phyloP scores from a whole-genome alignment of 345 rosid species.

The Lepidium didymum region DNA sequence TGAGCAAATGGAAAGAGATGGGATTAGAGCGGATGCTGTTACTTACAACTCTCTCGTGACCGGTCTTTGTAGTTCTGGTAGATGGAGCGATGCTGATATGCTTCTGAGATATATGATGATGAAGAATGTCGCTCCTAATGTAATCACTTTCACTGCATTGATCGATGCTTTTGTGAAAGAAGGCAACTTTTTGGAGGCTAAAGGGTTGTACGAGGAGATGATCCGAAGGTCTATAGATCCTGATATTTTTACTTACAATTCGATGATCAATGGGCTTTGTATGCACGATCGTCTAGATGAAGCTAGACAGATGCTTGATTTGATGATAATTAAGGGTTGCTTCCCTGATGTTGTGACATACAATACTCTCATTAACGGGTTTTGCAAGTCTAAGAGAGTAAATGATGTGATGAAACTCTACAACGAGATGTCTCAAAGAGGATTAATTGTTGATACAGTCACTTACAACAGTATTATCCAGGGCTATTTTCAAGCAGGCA shows the following conservation, averaged over 20 bases:
- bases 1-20: neutral
- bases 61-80: slow-evolving; percentile 23
- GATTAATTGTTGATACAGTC: slow-evolving; percentile 9
- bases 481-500: slow-evolving; percentile 22
- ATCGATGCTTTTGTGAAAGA: slow-evolving; percentile 16
- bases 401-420: slow-evolving; percentile 25
- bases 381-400: slow-evolving; percentile 25
- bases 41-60: slow-evolving; percentile 15
- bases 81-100: neutral
- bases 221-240: slow-evolving; percentile 1
- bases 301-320: slow-evolving; percentile 13
- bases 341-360: slow-evolving; percentile 24
- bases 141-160: slow-evolving; percentile 17
- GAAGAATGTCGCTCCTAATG: slow-evolving; percentile 5
- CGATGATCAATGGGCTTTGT: slow-evolving; percentile 21
- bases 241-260: slow-evolving; percentile 12
- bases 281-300: slow-evolving; percentile 16
- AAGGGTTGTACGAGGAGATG: slow-evolving; percentile 17
- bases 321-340: slow-evolving; percentile 15
- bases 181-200: slow-evolving; percentile 8
- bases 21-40: slow-evolving; percentile 8
- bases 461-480: slow-evolving; percentile 32
- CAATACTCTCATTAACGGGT: slow-evolving; percentile 30
- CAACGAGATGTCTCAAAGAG: slow-evolving; percentile 19
- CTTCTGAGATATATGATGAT: neutral